Base-by-base conservation (phyloP, 2,329 filamentous ascomycete genomes). In the Beauveria rudraprayagi region DNA sequence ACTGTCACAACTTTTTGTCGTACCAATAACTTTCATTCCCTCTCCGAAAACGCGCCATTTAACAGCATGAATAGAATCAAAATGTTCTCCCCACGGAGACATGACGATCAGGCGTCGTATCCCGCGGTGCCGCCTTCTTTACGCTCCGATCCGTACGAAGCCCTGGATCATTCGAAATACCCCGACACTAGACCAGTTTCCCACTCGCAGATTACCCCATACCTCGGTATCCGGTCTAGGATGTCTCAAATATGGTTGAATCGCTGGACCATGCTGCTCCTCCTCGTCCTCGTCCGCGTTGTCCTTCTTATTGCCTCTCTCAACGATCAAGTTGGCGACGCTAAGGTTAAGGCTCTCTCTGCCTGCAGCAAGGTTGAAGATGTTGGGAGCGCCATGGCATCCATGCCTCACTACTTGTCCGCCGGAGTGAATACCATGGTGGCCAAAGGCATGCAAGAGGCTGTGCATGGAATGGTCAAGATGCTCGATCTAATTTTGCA, bases 231-330 rank as follows among this genome's bases (percentile, higher is more conserved):
- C 70, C 86, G 87, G 70, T 88, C 93, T 68, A 88, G 92, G 69
- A 83, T 97, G 69, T 97, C 94, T 57, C 94, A 99, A 79, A 83
- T 95, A 74, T 97, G 93, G 92, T 87, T 99, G 78, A 97, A 99
- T 79, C 85, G 90, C 75, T 99, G 94, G 94, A 97, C 94, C 44
- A 81, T 97, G 63, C 82, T 99, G 53, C 81, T 97, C 53, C 74
- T 96, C 62, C 85, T 99, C 59, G 87, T 97, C 61, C 86, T 99
- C 57, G 84, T 89, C 64, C 86, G 92, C 61, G 83, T 93, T 63
- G 77, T 99, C 57, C 79, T 97, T 63, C 85, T 92, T 43, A 83
- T 93, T 60, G 81, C 82, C 60, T 83, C 83, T 67, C 83, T 97
- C 65, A 81, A 92, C 70, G 80, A 85, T 67, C 86, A 92, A 70